Evolutionary conservation across 495 filamentous ascomycete genomes (phyloP), one percentile per base, ranked within the genome.

Genomic region (Bryoglossum gracile): DNA sequence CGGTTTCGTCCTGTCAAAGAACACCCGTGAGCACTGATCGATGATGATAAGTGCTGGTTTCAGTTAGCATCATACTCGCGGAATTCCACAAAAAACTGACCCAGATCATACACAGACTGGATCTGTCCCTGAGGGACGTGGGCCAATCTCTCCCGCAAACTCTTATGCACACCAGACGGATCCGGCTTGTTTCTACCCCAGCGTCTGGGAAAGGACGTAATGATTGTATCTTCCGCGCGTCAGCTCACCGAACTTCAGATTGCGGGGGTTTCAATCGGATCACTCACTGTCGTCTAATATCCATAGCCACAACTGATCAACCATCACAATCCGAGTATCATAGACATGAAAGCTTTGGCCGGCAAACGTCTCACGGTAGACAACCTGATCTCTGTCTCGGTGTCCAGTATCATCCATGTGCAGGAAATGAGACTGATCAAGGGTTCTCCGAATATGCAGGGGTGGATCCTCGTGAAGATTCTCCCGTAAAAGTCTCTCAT

Each of bases 271-370:
- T 10, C 19, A 11, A 22, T 8, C n/a, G 3, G n/a, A 10, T 9
- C 26, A 11, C 47, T 37, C 40, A 53, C 51, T 75, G 11, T 74
- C 73, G 18, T 83, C 81, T 2, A 86, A 53, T 24, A 86, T 72
- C 81, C 81, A 86, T 71, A 86, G 75, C 83, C 83, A 87, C 1
- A 87, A 65, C 55, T 87, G 82, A 52, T 87, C 83, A 1, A 85
- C 82, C 83, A 86, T 88, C 60, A 86, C 72, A 14, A 87, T 74
- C 19, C 81, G 77, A 0, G 79, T 32, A 30, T 43, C 48, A 2
- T 28, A n/a, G 3, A n/a, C 30, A 17, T 50, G 38, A 10, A 24
- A 28, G 32, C 40, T 43, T 21, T 24, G 23, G 6, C 37, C 43
- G 8, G 16, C 39, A 14, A 22, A 81, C 64, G 54, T 69, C 0